A percentile compares a stretch with the other conserved stretches of the same genome.
These are phyloP conservation scores for Antrodiella citrinella DNA, from an alignment of 768 basidiomycete genomes.

Conservation along the genomic window DNA sequence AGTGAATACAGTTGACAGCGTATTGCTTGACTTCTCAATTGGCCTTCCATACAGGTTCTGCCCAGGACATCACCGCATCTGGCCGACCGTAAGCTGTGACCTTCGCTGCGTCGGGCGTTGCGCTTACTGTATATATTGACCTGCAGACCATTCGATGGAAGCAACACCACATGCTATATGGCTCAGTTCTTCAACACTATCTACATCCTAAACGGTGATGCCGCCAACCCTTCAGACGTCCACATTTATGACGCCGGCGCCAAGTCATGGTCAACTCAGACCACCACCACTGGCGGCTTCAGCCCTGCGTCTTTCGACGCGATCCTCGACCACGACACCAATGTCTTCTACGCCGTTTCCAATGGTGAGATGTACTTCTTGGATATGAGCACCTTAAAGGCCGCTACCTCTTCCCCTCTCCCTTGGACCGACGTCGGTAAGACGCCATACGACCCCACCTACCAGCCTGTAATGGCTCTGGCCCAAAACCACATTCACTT, in stretches of 20 bases:
- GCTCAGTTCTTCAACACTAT: constrained; percentile 80
- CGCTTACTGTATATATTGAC: background rate
- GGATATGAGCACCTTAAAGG: constrained; percentile 58
- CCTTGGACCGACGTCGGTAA: constrained; percentile 58
- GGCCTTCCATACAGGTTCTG: constrained; percentile 27
- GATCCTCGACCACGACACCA: constrained; percentile 92
- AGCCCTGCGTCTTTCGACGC: constrained; percentile 58
- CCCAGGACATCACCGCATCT: constrained; percentile 60
- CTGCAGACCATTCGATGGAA: constrained; percentile 55
- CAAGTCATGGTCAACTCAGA: constrained; percentile 75
- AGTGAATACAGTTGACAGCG: too few species aligned
- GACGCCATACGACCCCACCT: constrained; percentile 43
- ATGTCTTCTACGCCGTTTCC: constrained; percentile 76
- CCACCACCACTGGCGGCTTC: constrained; percentile 42
- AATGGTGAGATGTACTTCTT: constrained; percentile 57
- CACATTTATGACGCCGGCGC: constrained; percentile 75
- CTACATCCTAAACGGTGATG: constrained; percentile 77
- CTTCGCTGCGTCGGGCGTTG: background rate
- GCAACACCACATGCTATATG: constrained; percentile 63
- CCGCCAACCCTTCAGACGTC: constrained; percentile 54
- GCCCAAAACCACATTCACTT: constrained; percentile 87
- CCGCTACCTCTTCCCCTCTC: constrained; percentile 48
- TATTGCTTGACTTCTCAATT: constrained; percentile 6
- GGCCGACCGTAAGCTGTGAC: constrained; percentile 63
- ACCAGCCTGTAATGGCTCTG: constrained; percentile 69